These are phyloP conservation scores for Xerocomus potaroensis DNA, from an alignment of 768 basidiomycete species.

Conservation along the genomic window DNA sequence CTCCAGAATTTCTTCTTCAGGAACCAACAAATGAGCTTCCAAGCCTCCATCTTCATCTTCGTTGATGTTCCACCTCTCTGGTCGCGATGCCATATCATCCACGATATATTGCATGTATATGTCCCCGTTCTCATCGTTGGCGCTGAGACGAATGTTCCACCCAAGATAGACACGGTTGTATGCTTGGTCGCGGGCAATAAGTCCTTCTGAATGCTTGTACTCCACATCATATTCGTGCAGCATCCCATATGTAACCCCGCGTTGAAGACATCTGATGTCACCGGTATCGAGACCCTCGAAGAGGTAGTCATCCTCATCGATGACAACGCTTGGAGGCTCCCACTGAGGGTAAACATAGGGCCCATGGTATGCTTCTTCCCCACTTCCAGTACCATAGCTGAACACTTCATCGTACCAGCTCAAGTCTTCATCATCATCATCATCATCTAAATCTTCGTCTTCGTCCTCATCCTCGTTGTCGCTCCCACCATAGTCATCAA, in stretches of 20 bases:
- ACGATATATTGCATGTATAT: conserved; percentile 37
- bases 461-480: conserved; percentile 24
- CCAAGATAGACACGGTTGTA: conserved; percentile 56
- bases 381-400: conserved; percentile 33
- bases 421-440: conserved; percentile 28
- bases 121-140: conserved; percentile 39
- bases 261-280: conserved; percentile 44
- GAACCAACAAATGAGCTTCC: conserved; percentile 40
- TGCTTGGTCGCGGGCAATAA: conserved; percentile 41
- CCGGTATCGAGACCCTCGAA: conserved; percentile 33
- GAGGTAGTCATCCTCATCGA: conserved; percentile 34
- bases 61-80: conserved; percentile 42
- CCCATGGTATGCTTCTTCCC: conserved; percentile 37
- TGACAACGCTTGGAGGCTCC: conserved; percentile 49
- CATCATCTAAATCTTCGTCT: conserved; percentile 30
- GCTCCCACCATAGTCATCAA: conserved; percentile 31
- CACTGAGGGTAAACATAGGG: conserved; percentile 46
- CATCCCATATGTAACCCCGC: conserved; percentile 60
- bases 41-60: conserved; percentile 36
- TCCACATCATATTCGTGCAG: conserved; percentile 49
- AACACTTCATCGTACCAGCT: conserved; percentile 31
- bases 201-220: conserved; percentile 52
- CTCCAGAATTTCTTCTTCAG: conserved; percentile 31
- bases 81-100: conserved; percentile 38
- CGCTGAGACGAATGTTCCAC: conserved; percentile 57